Base-by-base conservation (phyloP, 805 yeast genomes). In the Suhomyces canberraensis region DNA sequence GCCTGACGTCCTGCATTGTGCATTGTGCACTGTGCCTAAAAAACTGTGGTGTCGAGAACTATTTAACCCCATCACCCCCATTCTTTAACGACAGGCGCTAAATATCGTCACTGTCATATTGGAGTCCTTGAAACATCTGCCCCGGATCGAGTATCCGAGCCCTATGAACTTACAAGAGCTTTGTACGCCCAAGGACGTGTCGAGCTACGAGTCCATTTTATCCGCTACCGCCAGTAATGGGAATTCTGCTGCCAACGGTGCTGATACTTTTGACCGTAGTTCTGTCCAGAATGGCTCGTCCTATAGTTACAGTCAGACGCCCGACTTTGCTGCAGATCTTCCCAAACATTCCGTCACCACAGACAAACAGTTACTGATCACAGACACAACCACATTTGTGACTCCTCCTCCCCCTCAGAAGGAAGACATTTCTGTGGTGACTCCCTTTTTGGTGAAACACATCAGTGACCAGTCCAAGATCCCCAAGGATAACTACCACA, bases 401-500 rank as follows among this genome's bases (percentile, higher is more conserved):
- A 26, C 34, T 11, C 31, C 36, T 11, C 34, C 25, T 9, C 24
- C 13, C 3, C 33, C 48, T 13, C 24, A 44, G 30, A 29, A 43
- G 33, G 19, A 37, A 13, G 51, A 56, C 33, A 44, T 49, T 9
- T 56, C 64, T 1, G 64, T 62, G 21, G 64, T 65, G 16, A 67
- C 71, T 3, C 71, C 73, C 3, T 67, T 67, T 39, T 48, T 67
- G 27, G 61, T 56, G 33, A 64, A 65, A 39, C 71, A 66, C 45
- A 62, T 66, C 25, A 51, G 58, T 40, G 70, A 73, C 48, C 72
- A 63, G 41, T 47, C 64, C n/a, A 49, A 56, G 37, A 66, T 70
- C 13, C 71, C 73, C 16, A 53, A 57, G 31, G 82, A 74, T 46
- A 74, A 77, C 48, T 76, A 71, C 52, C 83, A 79, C 48, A 73